Evolutionary conservation across 495 filamentous ascomycete species (phyloP), one percentile per base, ranked within the genome.

Genomic region (Tetracladium setigerum): DNA sequence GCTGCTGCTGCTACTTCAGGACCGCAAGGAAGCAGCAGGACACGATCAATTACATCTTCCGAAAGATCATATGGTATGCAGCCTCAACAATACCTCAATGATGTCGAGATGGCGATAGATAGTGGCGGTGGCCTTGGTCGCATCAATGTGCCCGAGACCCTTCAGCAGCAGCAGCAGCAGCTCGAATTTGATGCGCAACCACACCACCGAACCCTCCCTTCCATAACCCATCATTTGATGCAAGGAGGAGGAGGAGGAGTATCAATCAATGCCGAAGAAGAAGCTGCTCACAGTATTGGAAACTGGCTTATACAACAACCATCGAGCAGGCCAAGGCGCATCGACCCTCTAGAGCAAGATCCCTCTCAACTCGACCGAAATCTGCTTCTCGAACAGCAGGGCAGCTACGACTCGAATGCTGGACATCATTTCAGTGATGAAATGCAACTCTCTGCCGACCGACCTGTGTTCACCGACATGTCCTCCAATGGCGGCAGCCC

Each of bases 161-260:
- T 45, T 27, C 30, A 12, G 38, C 43, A 5, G 14, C 3, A 16
- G 17, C 14, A 14, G 22, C 22, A 6, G 24, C 19, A 9, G 4
- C 34, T 46, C 13, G 19, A 19, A 16, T 46, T 12, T 16, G 38
- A 52, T 12, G 38, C 44, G 12, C 52, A 9, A 27, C 45, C 12
- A 40, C 42, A 27, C 22, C 59, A 17, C 53, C 58, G 39, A 58
- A 46, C 9, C 59, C 32, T 34, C 42, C 58, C 19, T 41, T 63
- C 10, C 37, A 50, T 14, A 49, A 42, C 13, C 45, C 51, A 16
- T 44, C 56, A n/a, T 53, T 56, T 16, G 22, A 27, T 27, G 22
- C 22, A 3, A 3, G 22, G 3, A 3, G 22, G 22, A n/a, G n/a
- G n/a, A n/a, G n/a, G n/a, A n/a, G n/a, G n/a, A n/a, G n/a, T n/a